Evolutionary conservation across 2,329 filamentous ascomycete species (phyloP).

Genomic region (Neonectria sp.): DNA sequence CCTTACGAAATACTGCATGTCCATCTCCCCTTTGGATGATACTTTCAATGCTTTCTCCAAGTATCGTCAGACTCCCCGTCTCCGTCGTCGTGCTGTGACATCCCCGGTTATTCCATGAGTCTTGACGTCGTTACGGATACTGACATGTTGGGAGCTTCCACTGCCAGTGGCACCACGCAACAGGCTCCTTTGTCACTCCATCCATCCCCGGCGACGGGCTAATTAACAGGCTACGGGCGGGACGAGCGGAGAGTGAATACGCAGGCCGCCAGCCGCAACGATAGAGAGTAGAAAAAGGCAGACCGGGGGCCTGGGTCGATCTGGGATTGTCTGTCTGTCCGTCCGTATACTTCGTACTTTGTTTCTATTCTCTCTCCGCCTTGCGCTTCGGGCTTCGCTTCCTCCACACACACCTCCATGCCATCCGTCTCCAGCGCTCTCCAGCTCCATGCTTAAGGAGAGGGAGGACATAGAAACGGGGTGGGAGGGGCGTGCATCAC

Average conservation of each 20-base stretch:
- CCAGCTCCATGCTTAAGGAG: constrained; percentile 27
- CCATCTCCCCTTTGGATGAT: constrained; percentile 23
- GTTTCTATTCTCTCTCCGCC: constrained; percentile 18
- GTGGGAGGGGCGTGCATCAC: constrained; percentile 27
- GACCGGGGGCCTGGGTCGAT: constrained; percentile 19
- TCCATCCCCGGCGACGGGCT: constrained; percentile 30
- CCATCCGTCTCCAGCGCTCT: constrained; percentile 11
- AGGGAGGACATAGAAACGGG: constrained; percentile 17
- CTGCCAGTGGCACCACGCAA: constrained; percentile 41
- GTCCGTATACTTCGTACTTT: neutral
- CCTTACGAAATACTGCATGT: constrained; percentile 19
- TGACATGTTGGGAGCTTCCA: constrained; percentile 34
- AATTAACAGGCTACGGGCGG: constrained; percentile 26
- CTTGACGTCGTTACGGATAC: neutral
- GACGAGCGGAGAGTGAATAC: constrained; percentile 32
- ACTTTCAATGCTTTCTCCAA: neutral
- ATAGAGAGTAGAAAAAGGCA: constrained; percentile 13
- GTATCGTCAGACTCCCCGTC: neutral
- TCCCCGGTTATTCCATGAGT: neutral
- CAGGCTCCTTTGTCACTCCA: constrained; percentile 29
- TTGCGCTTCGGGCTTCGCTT: neutral
- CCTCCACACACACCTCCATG: constrained; percentile 23
- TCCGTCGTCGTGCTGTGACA: neutral
- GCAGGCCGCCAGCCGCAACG: neutral
- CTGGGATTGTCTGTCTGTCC: constrained; percentile 19